Conservation (phyloP, 1,284 basidiomycete genomes). For the Mycena sp. region DNA sequence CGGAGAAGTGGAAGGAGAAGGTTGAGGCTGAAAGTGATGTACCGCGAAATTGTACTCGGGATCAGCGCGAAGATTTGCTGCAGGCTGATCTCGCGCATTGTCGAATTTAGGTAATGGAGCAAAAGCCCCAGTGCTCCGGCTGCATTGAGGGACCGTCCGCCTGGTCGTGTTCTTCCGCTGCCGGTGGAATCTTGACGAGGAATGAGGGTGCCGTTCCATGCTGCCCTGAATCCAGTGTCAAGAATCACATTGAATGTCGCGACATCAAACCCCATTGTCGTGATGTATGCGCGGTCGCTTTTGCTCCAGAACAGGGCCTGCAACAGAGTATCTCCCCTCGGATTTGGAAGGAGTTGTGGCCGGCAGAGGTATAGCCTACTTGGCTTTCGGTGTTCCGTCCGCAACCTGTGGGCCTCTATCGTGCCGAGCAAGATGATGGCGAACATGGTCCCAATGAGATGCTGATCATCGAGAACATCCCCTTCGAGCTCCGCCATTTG, state of each 20-base stretch:
- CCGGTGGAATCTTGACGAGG: background rate
- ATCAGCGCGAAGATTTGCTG: conserved; percentile 41
- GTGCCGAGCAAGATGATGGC: too few species aligned
- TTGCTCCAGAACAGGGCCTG: conserved; percentile 48
- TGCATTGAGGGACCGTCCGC: background rate
- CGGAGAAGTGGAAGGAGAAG: conserved; percentile 30
- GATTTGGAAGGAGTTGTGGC: background rate
- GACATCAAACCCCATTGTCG: conserved; percentile 56
- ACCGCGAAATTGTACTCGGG: conserved; percentile 43
- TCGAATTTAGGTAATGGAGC: conserved; percentile 53
- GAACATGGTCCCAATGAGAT: too few species aligned
- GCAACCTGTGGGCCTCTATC: too few species aligned
- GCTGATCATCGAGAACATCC: too few species aligned
- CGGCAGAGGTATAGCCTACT: too few species aligned
- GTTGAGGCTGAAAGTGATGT: conserved; percentile 3
- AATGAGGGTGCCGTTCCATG: background rate
- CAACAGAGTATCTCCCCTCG: conserved; percentile 45
- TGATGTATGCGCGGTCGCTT: too few species aligned
- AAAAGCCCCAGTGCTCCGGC: background rate
- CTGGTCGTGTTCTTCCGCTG: background rate
- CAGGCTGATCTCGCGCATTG: conserved; percentile 12
- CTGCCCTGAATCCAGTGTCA: background rate
- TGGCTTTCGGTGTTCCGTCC: too few species aligned
- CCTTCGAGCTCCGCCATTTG: too few species aligned
- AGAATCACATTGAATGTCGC: conserved; percentile 39